phyloP scores from a whole-genome alignment of 768 basidiomycete species.

The Suillus clintonianus region DNA sequence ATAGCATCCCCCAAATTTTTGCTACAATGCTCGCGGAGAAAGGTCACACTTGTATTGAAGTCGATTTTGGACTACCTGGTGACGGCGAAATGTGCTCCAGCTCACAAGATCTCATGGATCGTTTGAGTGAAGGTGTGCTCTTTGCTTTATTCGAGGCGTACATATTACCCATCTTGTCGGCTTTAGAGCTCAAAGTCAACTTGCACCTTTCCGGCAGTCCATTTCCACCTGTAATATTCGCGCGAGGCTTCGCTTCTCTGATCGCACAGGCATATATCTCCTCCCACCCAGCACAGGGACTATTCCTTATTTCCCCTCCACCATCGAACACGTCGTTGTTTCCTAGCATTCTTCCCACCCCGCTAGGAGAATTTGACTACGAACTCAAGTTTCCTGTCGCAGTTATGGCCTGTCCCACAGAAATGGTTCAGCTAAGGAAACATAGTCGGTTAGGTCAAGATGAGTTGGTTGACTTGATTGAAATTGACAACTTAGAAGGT shows the following conservation, averaged over 20 bases:
- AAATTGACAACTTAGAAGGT: slow-evolving; percentile 37
- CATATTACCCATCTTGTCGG: background rate
- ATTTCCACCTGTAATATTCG: slow-evolving; percentile 61
- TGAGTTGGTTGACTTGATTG: slow-evolving; percentile 39
- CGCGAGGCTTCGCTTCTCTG: slow-evolving; percentile 49
- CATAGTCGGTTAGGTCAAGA: slow-evolving; percentile 44
- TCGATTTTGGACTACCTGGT: slow-evolving; percentile 36
- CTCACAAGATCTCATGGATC: slow-evolving; percentile 35
- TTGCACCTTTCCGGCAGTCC: slow-evolving; percentile 46
- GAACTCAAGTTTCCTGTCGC: slow-evolving; percentile 65
- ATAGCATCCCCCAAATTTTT: slow-evolving; percentile 35
- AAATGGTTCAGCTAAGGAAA: slow-evolving; percentile 35
- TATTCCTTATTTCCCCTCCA: slow-evolving; percentile 64
- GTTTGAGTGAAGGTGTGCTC: slow-evolving; percentile 30
- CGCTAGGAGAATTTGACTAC: slow-evolving; percentile 55
- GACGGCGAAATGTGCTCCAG: background rate
- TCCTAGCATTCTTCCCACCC: slow-evolving; percentile 32
- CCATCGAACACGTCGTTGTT: slow-evolving; percentile 39
- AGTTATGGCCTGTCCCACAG: slow-evolving; percentile 41
- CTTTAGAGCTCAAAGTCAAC: slow-evolving; percentile 43
- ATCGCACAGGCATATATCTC: slow-evolving; percentile 71
- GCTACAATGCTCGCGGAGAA: slow-evolving; percentile 45
- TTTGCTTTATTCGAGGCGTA: background rate
- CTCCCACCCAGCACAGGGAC: slow-evolving; percentile 60
- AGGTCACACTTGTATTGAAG: slow-evolving; percentile 51